These are phyloP conservation scores for Panicum virgatum DNA, from an alignment of 202 grass and related monocot genomes.

Conservation along the genomic window DNA sequence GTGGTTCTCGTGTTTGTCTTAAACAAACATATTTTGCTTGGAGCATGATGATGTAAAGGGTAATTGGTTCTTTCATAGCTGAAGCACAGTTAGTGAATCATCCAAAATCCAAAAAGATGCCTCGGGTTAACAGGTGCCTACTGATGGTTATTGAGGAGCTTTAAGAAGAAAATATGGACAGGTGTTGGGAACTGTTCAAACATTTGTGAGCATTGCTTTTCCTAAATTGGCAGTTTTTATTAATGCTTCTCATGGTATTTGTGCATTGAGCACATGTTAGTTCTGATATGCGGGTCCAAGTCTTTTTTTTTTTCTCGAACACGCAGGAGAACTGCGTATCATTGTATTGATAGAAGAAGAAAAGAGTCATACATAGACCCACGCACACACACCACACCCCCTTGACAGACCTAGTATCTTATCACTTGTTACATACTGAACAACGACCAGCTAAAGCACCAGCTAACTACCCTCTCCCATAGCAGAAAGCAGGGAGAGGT, in stretches of 20 bases:
- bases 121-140: not conserved
- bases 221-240: not conserved
- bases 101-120: not conserved
- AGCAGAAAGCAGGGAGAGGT: no score
- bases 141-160: constrained; percentile 6
- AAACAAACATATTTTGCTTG: constrained; percentile 14
- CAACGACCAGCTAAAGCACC: no score
- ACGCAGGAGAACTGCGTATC: no score
- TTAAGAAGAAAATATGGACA: constrained; percentile 3
- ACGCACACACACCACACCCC: no score
- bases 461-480: no score
- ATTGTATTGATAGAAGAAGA: no score
- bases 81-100: not conserved
- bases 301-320: no score
- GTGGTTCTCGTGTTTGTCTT: not conserved
- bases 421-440: no score
- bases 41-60: not conserved
- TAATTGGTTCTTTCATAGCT: not conserved
- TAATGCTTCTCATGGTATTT: constrained; percentile 19
- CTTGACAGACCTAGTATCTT: no score
- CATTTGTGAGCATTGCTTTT: not conserved
- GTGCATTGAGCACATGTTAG: constrained; percentile 11
- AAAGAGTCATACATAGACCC: no score
- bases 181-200: not conserved
- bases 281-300: not conserved